Evolutionary conservation across 495 filamentous ascomycete species (phyloP), one percentile per base, ranked within the genome.

Genomic region (Penicillium salamii): DNA sequence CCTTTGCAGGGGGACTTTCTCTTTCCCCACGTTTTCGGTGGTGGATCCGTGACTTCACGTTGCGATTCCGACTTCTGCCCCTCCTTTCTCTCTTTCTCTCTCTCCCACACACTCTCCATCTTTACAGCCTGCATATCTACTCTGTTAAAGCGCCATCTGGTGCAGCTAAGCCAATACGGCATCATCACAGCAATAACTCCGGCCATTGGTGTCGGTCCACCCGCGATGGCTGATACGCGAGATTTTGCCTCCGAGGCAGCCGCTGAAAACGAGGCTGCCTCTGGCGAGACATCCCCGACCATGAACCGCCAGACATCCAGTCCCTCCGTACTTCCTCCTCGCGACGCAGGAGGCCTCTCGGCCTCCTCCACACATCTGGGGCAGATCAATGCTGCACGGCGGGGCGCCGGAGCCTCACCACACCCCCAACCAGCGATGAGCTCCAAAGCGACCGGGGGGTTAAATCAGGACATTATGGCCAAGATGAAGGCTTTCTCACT

Each of bases 381-480:
- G n/a, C 80, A 84, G 31, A 63, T 96, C 55, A 91, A 87, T 61
- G 90, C 86, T 42, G 89, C 89, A 18, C 82, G 90, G 46, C 77
- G 83, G 56, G 70, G 66, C 13, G 60, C 57, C 5, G 65, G 57
- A 7, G 52, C 61, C 11, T 81, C 84, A 32, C 66, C 69, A 31
- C 67, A 74, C n/a, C 71, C 68, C 3, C 69, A 74, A 9, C 58
- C 72, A 8, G 78, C 81, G 8, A 74, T 84, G 59, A 81, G 82
- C 32, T 77, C 74, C 40, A 73, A 77, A 36, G 73, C 73, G 36
- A 66, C 66, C 5, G 77, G 77, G 43, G 76, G 78, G 23, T 69
- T 93, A 17, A 86, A 88, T 33, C 82, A 86, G 64, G 90, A 95
- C 52, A 82, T 97, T 51, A 81, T 87, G 71, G 87, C 84, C 29